Evolutionary conservation across 2,329 filamentous ascomycete species (phyloP).

Genomic region (Blastomyces emzantsi): DNA sequence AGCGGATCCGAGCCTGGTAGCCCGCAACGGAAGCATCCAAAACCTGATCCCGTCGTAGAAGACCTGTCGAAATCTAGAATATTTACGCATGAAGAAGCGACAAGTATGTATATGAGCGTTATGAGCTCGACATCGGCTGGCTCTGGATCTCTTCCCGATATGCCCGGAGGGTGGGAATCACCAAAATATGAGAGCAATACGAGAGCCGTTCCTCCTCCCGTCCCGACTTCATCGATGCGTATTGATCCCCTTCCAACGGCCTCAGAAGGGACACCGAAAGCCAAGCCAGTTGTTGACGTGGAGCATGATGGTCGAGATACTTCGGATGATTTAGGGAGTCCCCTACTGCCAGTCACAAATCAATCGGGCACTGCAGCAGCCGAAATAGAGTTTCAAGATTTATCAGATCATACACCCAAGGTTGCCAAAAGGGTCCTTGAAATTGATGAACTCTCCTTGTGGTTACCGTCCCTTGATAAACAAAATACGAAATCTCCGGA

Average conservation of each 20-base stretch:
- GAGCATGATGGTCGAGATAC: conserved; percentile 14
- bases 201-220: conserved; percentile 9
- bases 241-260: conserved; percentile 3
- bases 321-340: conserved; percentile 9
- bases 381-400: background rate
- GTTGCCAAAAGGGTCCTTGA: conserved; percentile 29
- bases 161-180: conserved; percentile 38
- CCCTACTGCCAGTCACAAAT: conserved; percentile 10
- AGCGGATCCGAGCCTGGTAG: background rate
- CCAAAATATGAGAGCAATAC: conserved; percentile 17
- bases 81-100: conserved; percentile 43
- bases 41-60: conserved; percentile 13
- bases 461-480: conserved; percentile 26
- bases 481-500: conserved; percentile 11
- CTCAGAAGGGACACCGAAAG: conserved; percentile 25
- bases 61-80: conserved; percentile 40
- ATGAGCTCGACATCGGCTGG: conserved; percentile 38
- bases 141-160: conserved; percentile 24
- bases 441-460: conserved; percentile 29
- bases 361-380: background rate
- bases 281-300: conserved; percentile 18
- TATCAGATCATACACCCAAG: conserved; percentile 21
- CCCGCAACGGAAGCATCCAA: background rate
- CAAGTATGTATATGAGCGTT: conserved; percentile 48
- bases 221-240: background rate